phyloP scores from a whole-genome alignment of 148 eudicot genomes.

The Silene uniflora region DNA sequence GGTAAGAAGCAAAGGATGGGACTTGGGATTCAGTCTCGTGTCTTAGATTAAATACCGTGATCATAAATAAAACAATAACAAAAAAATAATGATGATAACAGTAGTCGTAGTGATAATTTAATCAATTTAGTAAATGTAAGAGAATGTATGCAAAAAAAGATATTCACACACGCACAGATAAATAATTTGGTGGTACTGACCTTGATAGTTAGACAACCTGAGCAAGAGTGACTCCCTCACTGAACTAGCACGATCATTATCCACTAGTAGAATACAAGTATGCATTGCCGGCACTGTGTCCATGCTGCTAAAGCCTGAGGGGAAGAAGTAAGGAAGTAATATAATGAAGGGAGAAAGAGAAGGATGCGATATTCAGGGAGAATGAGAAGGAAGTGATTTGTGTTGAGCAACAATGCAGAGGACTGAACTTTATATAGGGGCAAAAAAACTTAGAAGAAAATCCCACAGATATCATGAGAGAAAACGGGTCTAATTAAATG shows the following conservation, averaged over 20 bases:
- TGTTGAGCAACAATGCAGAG: constrained; percentile 3
- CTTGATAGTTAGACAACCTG: constrained; percentile 6
- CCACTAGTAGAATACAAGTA: constrained; percentile 15
- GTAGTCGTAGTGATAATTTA: not conserved
- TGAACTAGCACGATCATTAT: constrained; percentile 8
- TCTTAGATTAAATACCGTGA: not conserved
- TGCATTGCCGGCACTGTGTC: not conserved
- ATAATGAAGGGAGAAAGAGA: not conserved
- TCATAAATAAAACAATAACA: not conserved
- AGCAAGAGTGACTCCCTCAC: not conserved
- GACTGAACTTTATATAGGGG: constrained; percentile 6
- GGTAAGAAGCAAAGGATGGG: not conserved
- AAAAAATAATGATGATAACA: not conserved
- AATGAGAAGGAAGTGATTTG: not conserved
- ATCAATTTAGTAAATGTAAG: not conserved
- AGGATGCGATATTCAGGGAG: not conserved
- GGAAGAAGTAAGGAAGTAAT: not conserved
- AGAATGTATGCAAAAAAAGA: not conserved
- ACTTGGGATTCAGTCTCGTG: no score
- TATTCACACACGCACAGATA: not conserved
- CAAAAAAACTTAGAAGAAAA: not conserved
- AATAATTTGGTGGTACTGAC: constrained; percentile 13
- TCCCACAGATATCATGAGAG: not conserved
- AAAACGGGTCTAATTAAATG: not conserved
- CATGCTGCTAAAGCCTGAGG: constrained; percentile 7